Evolutionary conservation across 2,329 filamentous ascomycete genomes (phyloP), one percentile per base, ranked within the genome.

Genomic region (Amesomyces nigricolor): DNA sequence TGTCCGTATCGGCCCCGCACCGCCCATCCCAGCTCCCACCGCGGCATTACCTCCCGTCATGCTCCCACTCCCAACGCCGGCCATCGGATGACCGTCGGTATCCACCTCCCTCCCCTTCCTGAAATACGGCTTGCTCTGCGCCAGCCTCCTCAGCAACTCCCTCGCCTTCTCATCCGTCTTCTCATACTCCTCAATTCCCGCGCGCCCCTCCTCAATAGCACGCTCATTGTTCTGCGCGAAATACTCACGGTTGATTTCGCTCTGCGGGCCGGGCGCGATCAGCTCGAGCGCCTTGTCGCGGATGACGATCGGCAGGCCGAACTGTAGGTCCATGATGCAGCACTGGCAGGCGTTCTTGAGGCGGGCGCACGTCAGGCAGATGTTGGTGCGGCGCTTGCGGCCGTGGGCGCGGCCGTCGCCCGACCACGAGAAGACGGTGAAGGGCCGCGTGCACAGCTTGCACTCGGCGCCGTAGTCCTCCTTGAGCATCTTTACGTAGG

Each of bases 321-420:
- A 99, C 11, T 89, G 92, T 58, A 99, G 76, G 78, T 99, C 94
- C 51, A 99, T 86, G 90, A 97, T 97, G 77, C 94, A 99, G 74
- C 87, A 92, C 76, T 99, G 94, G 68, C 94, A 99, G 76, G 94
- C 97, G 76, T 99, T 99, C 75, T 99, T 99, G 63, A 97, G 80
- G 44, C 94, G 88, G 19, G 94, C 92, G 76, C 94, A 99, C 40
- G 94, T 99, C 22, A 99, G 79, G 72, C 94, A 99, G 66, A 97
- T 95, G 66, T 89, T 95, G 53, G 92, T 97, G 63, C 89, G 86
- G 74, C 95, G 96, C 71, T 92, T 91, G 59, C 91, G 88, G 26
- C 91, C 85, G 60, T 83, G 79, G 2, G 91, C 94, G 56, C 94
- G 89, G 14, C 59, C 59, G 70, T 95, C 91, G 61, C 89, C 86